These are phyloP conservation scores for Sonneratia alba DNA, from an alignment of 345 rosid genomes.

Conservation along the genomic window DNA sequence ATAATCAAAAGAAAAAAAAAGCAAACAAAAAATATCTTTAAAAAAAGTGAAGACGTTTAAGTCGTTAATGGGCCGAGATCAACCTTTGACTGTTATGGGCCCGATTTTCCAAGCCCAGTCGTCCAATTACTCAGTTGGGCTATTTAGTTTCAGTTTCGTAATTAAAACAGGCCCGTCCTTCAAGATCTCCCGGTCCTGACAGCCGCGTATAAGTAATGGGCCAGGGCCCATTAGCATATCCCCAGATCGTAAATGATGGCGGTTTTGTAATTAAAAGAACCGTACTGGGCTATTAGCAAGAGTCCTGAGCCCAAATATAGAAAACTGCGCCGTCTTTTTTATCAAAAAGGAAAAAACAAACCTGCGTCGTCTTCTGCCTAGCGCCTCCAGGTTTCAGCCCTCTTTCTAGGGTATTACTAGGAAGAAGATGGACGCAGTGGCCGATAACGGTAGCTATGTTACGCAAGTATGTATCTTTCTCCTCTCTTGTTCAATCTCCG, in stretches of 20 bases:
- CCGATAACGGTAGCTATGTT: slow-evolving; percentile 23
- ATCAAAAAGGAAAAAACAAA: no score
- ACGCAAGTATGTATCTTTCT: slow-evolving; percentile 23
- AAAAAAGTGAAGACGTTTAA: background rate
- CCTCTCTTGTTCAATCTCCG: background rate
- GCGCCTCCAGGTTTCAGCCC: background rate
- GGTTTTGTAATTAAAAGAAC: background rate
- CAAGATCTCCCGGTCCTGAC: no score
- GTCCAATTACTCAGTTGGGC: background rate
- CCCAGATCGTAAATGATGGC: no score
- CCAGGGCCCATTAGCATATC: no score
- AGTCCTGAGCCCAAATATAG: background rate
- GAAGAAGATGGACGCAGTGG: background rate
- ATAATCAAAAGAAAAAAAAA: no score
- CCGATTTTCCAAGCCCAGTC: background rate
- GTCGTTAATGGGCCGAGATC: background rate
- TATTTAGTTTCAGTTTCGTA: background rate
- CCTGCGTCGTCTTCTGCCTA: no score
- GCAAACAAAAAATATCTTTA: background rate
- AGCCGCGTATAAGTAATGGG: no score
- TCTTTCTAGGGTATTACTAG: background rate
- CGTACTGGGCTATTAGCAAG: background rate
- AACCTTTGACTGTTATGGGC: background rate
- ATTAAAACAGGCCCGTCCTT: no score
- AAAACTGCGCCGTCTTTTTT: background rate